Conservation (phyloP, 2,329 filamentous ascomycete genomes). For the Venturia aucupariae region DNA sequence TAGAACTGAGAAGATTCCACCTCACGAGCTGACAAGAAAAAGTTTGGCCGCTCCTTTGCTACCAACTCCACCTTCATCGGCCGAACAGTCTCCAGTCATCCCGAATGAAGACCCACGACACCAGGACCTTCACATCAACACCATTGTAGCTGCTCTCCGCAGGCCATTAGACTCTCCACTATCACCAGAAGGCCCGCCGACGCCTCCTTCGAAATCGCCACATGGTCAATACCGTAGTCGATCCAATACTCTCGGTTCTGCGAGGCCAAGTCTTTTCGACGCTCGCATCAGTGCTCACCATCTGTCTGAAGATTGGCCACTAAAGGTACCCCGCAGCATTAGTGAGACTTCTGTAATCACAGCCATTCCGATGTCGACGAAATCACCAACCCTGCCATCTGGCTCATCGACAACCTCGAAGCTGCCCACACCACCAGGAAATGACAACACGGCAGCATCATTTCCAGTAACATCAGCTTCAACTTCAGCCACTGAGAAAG, state of each 20-base stretch:
- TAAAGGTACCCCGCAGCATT: not conserved
- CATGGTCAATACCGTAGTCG: not conserved
- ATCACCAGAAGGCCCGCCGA: not conserved
- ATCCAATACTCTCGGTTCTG: not conserved
- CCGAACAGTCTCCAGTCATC: not conserved
- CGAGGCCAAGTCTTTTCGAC: not conserved
- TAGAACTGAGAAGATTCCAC: not conserved
- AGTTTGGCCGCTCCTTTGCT: not conserved
- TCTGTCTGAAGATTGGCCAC: not conserved
- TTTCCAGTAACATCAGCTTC: not conserved
- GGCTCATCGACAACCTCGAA: not conserved
- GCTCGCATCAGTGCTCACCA: not conserved
- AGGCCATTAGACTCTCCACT: constrained; percentile 2
- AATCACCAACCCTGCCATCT: not conserved
- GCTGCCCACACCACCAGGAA: not conserved
- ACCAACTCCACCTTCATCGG: constrained; percentile 9
- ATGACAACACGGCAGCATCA: not conserved
- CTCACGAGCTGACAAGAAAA: not conserved
- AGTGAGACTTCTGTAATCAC: constrained; percentile 1
- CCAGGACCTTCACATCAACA: not conserved
- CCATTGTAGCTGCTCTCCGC: constrained; percentile 9
- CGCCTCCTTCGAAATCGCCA: constrained; percentile 4
- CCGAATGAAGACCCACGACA: not conserved
- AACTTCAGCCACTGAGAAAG: not conserved
- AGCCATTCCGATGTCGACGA: not conserved